Conservation (phyloP, 2,329 filamentous ascomycete genomes). For the Sordariomycetes sp. region DNA sequence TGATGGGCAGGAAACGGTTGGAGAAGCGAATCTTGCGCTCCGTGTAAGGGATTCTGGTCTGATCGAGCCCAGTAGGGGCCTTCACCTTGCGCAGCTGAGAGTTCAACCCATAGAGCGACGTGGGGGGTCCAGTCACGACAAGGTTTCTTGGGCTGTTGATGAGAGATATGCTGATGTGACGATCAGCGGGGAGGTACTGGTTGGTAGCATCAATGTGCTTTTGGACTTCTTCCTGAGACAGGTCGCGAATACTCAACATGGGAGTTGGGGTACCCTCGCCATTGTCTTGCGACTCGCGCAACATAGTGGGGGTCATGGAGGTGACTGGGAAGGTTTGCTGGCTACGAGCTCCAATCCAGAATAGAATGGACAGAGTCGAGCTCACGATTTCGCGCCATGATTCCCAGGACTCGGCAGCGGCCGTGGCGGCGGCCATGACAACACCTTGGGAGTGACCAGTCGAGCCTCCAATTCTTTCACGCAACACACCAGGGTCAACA, state of each 20-base stretch:
- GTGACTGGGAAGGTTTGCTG: constrained; percentile 96
- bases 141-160: constrained; percentile 96
- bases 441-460: constrained; percentile 97
- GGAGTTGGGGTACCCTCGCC: constrained; percentile 94
- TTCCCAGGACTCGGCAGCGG: constrained; percentile 88
- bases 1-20: constrained; percentile 95
- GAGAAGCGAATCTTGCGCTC: constrained; percentile 94
- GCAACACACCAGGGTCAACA: constrained; percentile 78
- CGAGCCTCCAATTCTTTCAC: constrained; percentile 75
- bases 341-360: constrained; percentile 96
- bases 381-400: constrained; percentile 74
- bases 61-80: constrained; percentile 92
- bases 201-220: constrained; percentile 97
- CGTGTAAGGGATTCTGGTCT: constrained; percentile 88
- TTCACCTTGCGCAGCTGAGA: constrained; percentile 93
- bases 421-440: constrained; percentile 84
- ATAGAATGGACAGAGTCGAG: constrained; percentile 82
- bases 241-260: constrained; percentile 94
- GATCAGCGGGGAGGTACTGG: constrained; percentile 84
- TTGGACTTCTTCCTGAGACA: constrained; percentile 80
- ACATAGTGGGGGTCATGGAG: constrained; percentile 79
- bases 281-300: constrained; percentile 88
- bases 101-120: constrained; percentile 94
- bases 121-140: constrained; percentile 91
- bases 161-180: constrained; percentile 90